Evolutionary conservation across 2,329 filamentous ascomycete species (phyloP).

Genomic region (Talaromyces funiculosus): DNA sequence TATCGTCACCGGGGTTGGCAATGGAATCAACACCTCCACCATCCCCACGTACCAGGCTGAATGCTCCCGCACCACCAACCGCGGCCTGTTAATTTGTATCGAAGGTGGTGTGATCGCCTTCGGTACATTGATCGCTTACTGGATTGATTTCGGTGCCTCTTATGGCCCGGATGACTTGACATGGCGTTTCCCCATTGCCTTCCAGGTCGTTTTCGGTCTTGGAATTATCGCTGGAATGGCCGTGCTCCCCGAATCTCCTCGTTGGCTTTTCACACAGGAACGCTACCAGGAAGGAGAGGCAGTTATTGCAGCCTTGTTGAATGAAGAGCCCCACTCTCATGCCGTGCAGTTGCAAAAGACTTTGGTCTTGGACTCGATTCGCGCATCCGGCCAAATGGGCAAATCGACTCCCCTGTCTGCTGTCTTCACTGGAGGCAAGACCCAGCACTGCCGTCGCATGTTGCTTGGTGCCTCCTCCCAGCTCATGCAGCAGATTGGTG

Average conservation of each 20-base stretch:
- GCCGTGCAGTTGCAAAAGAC: slow-evolving; percentile 52
- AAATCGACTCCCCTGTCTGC: slow-evolving; percentile 17
- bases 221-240: slow-evolving; percentile 35
- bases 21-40: slow-evolving; percentile 52
- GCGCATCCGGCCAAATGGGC: slow-evolving; percentile 22
- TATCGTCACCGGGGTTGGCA: slow-evolving; percentile 49
- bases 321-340: slow-evolving; percentile 43
- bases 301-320: slow-evolving; percentile 45
- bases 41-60: slow-evolving; percentile 50
- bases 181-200: slow-evolving; percentile 47
- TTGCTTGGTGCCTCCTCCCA: slow-evolving; percentile 36
- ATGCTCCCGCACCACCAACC: slow-evolving; percentile 45
- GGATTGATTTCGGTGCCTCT: slow-evolving; percentile 22
- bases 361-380: slow-evolving; percentile 58
- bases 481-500: slow-evolving; percentile 46
- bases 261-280: slow-evolving; percentile 43
- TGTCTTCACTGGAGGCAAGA: slow-evolving; percentile 25
- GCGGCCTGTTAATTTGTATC: slow-evolving; percentile 53
- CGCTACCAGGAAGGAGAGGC: slow-evolving; percentile 42
- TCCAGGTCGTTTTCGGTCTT: slow-evolving; percentile 44
- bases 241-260: slow-evolving; percentile 31
- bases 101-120: slow-evolving; percentile 41
- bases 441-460: slow-evolving; percentile 38
- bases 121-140: slow-evolving; percentile 25
- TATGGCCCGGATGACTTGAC: slow-evolving; percentile 23